Evolutionary conservation across 2,329 filamentous ascomycete genomes (phyloP).

Genomic region (Pseudogymnoascus sp.): DNA sequence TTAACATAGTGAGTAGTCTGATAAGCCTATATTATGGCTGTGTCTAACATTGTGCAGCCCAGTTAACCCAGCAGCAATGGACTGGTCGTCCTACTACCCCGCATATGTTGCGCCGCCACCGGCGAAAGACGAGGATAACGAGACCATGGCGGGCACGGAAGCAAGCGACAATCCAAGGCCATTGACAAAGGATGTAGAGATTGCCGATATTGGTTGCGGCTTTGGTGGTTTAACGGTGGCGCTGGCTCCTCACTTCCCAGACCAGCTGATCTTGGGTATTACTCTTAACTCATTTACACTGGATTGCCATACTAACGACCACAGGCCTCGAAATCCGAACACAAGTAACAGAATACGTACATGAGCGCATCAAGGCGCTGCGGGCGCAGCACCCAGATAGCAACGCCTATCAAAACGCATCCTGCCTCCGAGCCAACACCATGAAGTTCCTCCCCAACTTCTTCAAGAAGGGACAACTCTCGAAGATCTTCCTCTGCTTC

Average conservation of each 20-base stretch:
- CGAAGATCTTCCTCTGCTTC: constrained; percentile 95
- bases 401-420: constrained; percentile 71
- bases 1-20: constrained; percentile 65
- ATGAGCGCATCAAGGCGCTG: constrained; percentile 76
- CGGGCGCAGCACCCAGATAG: constrained; percentile 52
- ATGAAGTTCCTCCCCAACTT: constrained; percentile 99
- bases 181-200: constrained; percentile 66
- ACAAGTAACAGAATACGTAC: constrained; percentile 84
- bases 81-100: constrained; percentile 82
- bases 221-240: constrained; percentile 89
- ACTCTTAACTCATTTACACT: background rate
- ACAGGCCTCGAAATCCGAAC: constrained; percentile 84
- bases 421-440: constrained; percentile 82
- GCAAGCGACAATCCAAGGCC: constrained; percentile 22
- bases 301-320: constrained; percentile 12
- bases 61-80: constrained; percentile 70
- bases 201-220: constrained; percentile 95
- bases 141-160: constrained; percentile 16
- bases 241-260: constrained; percentile 70
- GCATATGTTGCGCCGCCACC: constrained; percentile 49
- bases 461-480: constrained; percentile 72
- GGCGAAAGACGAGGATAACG: constrained; percentile 24
- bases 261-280: constrained; percentile 74
- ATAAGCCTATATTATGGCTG: background rate
- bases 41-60: constrained; percentile 49